Evolutionary conservation across 371 early-diverging fungal genomes (phyloP).

Genomic region (Zopfochytrium polystomum): DNA sequence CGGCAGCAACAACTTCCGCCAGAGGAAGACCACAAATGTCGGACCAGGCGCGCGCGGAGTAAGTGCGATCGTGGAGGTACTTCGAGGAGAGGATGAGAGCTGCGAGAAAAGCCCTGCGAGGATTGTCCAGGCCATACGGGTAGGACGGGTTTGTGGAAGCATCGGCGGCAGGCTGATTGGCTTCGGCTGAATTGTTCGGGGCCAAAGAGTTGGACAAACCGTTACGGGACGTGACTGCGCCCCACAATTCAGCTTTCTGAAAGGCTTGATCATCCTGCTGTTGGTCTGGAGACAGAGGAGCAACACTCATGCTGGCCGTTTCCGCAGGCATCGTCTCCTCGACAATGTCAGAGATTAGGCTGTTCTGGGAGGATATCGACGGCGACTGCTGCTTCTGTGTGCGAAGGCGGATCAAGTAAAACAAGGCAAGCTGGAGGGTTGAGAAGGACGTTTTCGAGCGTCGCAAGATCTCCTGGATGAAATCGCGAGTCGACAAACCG

Average conservation of each 20-base stretch:
- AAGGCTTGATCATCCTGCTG: not conserved
- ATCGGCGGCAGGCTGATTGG: not conserved
- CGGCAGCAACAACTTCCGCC: slow-evolving; percentile 42
- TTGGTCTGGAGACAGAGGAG: not conserved
- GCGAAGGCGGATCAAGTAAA: slow-evolving; percentile 41
- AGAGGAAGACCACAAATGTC: slow-evolving; percentile 45
- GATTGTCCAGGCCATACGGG: not conserved
- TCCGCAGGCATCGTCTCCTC: too few species aligned
- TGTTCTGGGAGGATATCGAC: slow-evolving; percentile 16
- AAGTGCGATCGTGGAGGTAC: slow-evolving; percentile 48
- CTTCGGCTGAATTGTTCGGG: not conserved
- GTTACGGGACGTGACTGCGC: not conserved
- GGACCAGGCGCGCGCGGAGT: slow-evolving; percentile 50
- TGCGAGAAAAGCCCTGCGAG: slow-evolving; percentile 42
- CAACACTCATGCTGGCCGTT: too few species aligned
- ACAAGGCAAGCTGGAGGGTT: slow-evolving; percentile 60
- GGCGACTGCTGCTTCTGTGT: not conserved
- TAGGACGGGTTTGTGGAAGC: not conserved
- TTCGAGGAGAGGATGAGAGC: slow-evolving; percentile 50
- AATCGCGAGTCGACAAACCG: slow-evolving; percentile 27
- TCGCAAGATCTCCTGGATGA: slow-evolving; percentile 67
- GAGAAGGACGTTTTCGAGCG: slow-evolving; percentile 72
- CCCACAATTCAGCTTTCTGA: not conserved
- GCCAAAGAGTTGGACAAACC: not conserved
- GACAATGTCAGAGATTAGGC: not conserved